Percentiles rank a stretch among this genome's conserved stretches.
phyloP scores from a whole-genome alignment of 1,284 basidiomycete genomes.

The Apiotrichum brassicae region DNA sequence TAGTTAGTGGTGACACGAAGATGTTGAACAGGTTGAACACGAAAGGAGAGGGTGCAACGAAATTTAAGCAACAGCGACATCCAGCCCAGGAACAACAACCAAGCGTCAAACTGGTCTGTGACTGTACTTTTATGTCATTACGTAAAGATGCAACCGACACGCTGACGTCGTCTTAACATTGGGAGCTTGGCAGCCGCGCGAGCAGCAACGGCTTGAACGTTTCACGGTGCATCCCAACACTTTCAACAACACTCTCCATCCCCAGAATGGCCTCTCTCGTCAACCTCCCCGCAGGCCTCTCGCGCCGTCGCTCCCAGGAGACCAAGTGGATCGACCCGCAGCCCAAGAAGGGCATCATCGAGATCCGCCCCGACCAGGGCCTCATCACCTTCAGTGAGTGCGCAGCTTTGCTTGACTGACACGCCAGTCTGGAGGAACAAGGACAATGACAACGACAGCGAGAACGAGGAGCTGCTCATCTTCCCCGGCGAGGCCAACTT shows the following conservation, averaged over 20 bases:
- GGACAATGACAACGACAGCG: slow-evolving; percentile 17
- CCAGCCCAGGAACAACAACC: no score
- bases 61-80: no score
- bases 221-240: no score
- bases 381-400: slow-evolving; percentile 39
- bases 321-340: slow-evolving; percentile 44
- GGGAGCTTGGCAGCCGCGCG: no score
- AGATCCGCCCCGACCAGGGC: slow-evolving; percentile 38
- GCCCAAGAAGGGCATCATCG: slow-evolving; percentile 42
- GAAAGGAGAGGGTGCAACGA: no score
- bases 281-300: slow-evolving; percentile 40
- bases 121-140: neutral
- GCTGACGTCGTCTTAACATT: slow-evolving; percentile 6
- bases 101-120: no score
- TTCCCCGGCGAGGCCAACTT: slow-evolving; percentile 47
- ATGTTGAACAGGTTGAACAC: no score
- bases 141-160: neutral
- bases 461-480: slow-evolving; percentile 44
- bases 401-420: neutral
- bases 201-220: no score
- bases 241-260: neutral
- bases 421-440: slow-evolving; percentile 39
- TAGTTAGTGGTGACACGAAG: no score
- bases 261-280: slow-evolving; percentile 27
- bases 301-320: slow-evolving; percentile 28